phyloP scores from a whole-genome alignment of 805 yeast species.

The Lipomyces spencermartinsiae region DNA sequence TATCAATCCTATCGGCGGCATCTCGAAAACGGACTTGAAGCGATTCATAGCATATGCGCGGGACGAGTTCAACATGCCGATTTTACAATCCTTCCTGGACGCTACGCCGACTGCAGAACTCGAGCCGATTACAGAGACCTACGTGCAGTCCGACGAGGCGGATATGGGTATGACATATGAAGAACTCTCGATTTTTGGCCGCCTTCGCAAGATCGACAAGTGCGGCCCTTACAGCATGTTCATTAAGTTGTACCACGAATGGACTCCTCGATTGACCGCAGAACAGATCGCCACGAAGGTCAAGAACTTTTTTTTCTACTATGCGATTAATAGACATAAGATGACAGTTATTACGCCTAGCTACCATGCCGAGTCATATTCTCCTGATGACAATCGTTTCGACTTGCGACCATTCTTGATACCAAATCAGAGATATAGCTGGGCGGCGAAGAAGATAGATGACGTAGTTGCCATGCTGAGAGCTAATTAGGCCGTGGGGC shows the following conservation, averaged over 20 bases:
- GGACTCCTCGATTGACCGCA: slow-evolving; percentile 87
- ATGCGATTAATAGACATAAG: slow-evolving; percentile 95
- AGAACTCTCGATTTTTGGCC: slow-evolving; percentile 89
- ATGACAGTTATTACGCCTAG: slow-evolving; percentile 97
- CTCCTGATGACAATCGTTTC: slow-evolving; percentile 97
- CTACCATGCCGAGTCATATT: slow-evolving; percentile 96
- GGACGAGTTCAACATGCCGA: slow-evolving; percentile 71
- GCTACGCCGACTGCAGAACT: slow-evolving; percentile 99
- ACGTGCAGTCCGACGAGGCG: slow-evolving; percentile 93
- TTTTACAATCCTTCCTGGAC: slow-evolving; percentile 74
- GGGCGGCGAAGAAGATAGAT: slow-evolving; percentile 90
- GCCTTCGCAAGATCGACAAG: slow-evolving; percentile 86
- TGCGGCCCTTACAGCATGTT: slow-evolving; percentile 98
- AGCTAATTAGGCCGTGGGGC: slow-evolving; percentile 33
- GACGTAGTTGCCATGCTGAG: slow-evolving; percentile 65
- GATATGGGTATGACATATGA: slow-evolving; percentile 99
- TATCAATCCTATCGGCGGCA: slow-evolving; percentile 98
- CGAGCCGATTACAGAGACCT: slow-evolving; percentile 91
- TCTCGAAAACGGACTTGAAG: slow-evolving; percentile 91
- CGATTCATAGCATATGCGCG: slow-evolving; percentile 83
- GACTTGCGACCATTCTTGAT: slow-evolving; percentile 96
- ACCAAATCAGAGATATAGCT: slow-evolving; percentile 77
- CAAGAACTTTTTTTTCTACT: slow-evolving; percentile 87
- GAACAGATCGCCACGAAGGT: slow-evolving; percentile 90
- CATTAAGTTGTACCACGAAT: slow-evolving; percentile 82